phyloP scores from a whole-genome alignment of 345 rosid species.

The Ricinus communis region DNA sequence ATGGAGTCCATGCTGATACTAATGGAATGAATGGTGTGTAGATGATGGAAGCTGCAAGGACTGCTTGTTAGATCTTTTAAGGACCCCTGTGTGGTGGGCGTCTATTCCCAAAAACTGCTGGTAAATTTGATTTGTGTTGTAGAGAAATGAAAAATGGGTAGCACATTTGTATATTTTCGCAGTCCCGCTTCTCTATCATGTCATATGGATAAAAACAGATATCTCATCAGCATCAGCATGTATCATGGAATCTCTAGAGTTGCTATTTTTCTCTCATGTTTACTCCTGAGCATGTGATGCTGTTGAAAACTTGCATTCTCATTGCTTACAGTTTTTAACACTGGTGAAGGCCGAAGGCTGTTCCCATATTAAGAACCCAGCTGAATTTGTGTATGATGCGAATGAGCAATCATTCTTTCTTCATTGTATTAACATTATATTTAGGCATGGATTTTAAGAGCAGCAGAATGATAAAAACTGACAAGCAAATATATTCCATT shows the following conservation, averaged over 20 bases:
- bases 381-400: too few species aligned
- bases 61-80: slow-evolving; percentile 18
- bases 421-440: too few species aligned
- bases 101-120: slow-evolving; percentile 1
- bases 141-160: slow-evolving; percentile 11
- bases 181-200: slow-evolving; percentile 8
- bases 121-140: slow-evolving; percentile 20
- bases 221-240: neutral
- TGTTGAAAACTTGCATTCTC: neutral
- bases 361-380: neutral
- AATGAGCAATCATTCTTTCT: too few species aligned
- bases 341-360: slow-evolving; percentile 17
- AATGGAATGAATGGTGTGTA: slow-evolving; percentile 68
- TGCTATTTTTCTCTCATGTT: neutral
- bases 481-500: too few species aligned
- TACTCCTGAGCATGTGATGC: slow-evolving; percentile 4
- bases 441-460: too few species aligned
- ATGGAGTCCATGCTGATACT: slow-evolving; percentile 53
- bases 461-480: too few species aligned
- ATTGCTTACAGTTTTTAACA: neutral
- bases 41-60: slow-evolving; percentile 29
- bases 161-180: slow-evolving; percentile 1
- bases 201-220: slow-evolving; percentile 1
- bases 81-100: slow-evolving; percentile 4
- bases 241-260: slow-evolving; percentile 2